These are phyloP conservation scores for Thermomyces lanuginosus DNA, from an alignment of 2,329 filamentous ascomycete genomes.

Conservation along the genomic window DNA sequence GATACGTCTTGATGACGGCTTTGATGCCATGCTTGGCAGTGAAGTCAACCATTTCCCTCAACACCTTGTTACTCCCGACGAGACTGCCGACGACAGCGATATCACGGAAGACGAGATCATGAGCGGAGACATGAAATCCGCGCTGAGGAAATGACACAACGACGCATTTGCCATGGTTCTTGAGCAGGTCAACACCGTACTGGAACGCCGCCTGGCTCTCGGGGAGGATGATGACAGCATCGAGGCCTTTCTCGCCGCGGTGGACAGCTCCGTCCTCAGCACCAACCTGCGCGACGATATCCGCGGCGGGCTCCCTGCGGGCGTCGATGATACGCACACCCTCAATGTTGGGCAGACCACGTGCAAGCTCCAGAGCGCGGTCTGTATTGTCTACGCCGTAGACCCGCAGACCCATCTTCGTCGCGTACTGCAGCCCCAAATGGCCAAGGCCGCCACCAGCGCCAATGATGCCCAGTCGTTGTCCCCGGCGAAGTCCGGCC, in stretches of 20 bases:
- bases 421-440: conserved; percentile 52
- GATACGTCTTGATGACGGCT: conserved; percentile 9
- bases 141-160: conserved; percentile 31
- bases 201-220: conserved; percentile 11
- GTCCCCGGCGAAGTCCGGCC: conserved; percentile 45
- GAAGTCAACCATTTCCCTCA: conserved; percentile 11
- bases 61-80: conserved; percentile 10
- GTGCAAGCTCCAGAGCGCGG: conserved; percentile 13
- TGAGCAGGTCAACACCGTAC: conserved; percentile 7
- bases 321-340: conserved; percentile 26
- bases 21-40: conserved; percentile 10
- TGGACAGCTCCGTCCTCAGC: conserved; percentile 6
- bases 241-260: conserved; percentile 27
- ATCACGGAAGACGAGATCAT: conserved; percentile 12
- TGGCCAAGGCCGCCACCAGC: conserved; percentile 51
- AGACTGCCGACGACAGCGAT: conserved; percentile 11
- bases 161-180: conserved; percentile 28
- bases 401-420: conserved; percentile 48
- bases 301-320: conserved; percentile 14
- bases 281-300: conserved; percentile 13
- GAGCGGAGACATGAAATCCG: conserved; percentile 10
- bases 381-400: conserved; percentile 14
- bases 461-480: conserved; percentile 52
- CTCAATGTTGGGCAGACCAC: conserved; percentile 12
- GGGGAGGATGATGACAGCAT: conserved; percentile 32